Evolutionary conservation across 108 stramenopile genomes (phyloP).

Genomic region (Skeletonema costatum): DNA sequence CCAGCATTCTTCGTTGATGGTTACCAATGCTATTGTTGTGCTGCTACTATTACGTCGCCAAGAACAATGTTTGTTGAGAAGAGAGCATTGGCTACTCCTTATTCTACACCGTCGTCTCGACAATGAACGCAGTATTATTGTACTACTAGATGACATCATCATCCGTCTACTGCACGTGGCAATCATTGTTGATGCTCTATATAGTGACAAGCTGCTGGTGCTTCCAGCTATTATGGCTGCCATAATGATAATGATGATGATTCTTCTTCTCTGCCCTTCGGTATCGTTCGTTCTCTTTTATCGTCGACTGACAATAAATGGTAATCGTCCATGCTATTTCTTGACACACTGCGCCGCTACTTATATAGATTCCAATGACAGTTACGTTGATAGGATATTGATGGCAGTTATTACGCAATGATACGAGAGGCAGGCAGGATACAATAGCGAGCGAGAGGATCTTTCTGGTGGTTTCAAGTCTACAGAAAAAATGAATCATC

Average conservation of each 20-base stretch:
- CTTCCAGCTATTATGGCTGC: not conserved
- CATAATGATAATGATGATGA: not conserved
- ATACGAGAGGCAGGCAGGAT: too few species aligned
- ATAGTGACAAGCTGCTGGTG: not conserved
- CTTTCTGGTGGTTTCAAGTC: too few species aligned
- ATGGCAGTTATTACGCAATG: too few species aligned
- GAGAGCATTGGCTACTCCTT: not conserved
- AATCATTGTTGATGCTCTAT: not conserved
- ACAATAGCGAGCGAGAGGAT: too few species aligned
- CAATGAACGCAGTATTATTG: not conserved
- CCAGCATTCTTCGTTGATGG: not conserved
- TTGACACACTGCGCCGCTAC: not conserved
- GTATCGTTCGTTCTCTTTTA: not conserved
- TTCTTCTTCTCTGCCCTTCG: not conserved
- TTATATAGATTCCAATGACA: too few species aligned
- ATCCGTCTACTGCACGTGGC: not conserved
- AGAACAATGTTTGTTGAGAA: not conserved
- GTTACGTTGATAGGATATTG: too few species aligned
- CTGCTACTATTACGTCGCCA: not conserved
- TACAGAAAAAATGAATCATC: too few species aligned
- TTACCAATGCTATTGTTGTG: not conserved
- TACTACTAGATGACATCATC: not conserved
- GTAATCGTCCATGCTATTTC: not conserved
- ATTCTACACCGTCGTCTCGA: not conserved
- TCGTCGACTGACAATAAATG: not conserved